Conservation (phyloP, 2,329 filamentous ascomycete species). For the Botrytis galanthina region DNA sequence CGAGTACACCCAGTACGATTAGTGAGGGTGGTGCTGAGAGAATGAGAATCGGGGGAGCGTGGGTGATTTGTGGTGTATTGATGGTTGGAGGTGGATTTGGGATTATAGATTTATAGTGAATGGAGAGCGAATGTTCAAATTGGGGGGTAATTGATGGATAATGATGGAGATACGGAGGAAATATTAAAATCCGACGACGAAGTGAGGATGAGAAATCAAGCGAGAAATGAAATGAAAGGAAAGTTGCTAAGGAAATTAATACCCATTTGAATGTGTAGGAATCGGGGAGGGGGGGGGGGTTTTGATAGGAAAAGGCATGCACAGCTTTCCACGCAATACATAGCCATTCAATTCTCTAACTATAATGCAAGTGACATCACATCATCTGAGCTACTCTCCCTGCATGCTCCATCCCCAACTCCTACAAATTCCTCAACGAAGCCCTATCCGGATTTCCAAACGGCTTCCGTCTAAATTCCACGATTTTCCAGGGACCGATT, state of each 20-base stretch:
- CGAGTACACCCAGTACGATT: background rate
- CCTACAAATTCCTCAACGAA: background rate
- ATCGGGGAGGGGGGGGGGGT: accelerated
- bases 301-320: background rate
- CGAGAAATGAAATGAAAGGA: background rate
- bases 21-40: background rate
- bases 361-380: background rate
- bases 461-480: background rate
- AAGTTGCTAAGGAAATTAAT: background rate
- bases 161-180: background rate
- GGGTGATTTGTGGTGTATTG: background rate
- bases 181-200: background rate
- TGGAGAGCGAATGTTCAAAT: background rate
- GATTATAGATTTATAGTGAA: background rate
- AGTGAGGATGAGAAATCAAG: background rate
- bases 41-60: background rate
- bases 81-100: background rate
- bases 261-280: background rate
- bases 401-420: accelerated
- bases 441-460: background rate
- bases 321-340: background rate
- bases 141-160: background rate
- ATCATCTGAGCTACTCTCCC: background rate
- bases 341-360: background rate
- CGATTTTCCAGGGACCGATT: constrained; percentile 11